These are phyloP conservation scores for Gaertneriomyces sp. DNA, from an alignment of 192 early-diverging fungal species.

Conservation along the genomic window DNA sequence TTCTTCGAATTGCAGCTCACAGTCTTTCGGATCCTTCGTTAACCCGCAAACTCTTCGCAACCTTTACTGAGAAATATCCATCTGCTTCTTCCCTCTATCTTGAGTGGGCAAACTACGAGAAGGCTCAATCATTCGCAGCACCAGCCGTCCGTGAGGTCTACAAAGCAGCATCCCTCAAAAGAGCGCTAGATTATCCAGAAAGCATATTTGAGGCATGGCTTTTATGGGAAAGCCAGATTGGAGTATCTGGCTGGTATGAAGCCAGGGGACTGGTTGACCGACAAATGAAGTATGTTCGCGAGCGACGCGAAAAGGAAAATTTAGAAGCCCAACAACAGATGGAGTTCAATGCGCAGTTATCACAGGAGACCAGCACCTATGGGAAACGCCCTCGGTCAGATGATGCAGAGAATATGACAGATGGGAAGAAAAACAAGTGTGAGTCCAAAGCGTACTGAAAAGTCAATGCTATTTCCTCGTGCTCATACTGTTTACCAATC, in stretches of 20 bases:
- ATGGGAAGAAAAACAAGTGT: too few species aligned
- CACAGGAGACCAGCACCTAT: too few species aligned
- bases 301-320: neutral
- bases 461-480: too few species aligned
- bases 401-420: too few species aligned
- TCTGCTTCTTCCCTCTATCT: too few species aligned
- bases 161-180: constrained; percentile 16
- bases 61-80: constrained; percentile 9
- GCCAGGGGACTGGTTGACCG: constrained; percentile 14
- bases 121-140: neutral
- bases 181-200: constrained; percentile 32
- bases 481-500: too few species aligned
- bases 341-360: too few species aligned
- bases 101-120: too few species aligned
- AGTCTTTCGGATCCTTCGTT: constrained; percentile 26
- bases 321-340: too few species aligned
- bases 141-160: constrained; percentile 12
- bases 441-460: too few species aligned
- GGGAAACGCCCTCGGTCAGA: too few species aligned
- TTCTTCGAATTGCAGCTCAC: constrained; percentile 28
- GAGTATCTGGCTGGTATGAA: constrained; percentile 25
- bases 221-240: constrained; percentile 28
- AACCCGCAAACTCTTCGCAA: constrained; percentile 26
- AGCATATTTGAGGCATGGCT: constrained; percentile 35
- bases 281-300: constrained; percentile 11